These are phyloP conservation scores for Polytrichum formosum DNA, from an alignment of 225 moss, liverwort and hornwort species.

Conservation along the genomic window DNA sequence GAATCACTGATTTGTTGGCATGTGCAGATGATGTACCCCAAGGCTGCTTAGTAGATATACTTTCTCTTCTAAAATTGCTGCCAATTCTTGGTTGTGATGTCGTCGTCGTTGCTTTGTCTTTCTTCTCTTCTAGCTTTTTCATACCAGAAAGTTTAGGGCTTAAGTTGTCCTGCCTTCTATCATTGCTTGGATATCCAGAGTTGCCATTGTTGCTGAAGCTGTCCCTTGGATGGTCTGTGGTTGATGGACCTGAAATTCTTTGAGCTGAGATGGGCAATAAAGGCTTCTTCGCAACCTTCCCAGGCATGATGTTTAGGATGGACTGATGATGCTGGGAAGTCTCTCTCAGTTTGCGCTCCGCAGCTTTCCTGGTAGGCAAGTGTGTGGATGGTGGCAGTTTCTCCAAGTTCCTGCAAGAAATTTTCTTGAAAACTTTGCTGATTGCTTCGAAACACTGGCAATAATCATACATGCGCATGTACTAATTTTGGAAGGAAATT, in stretches of 20 bases:
- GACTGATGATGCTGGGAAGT: constrained; percentile 37
- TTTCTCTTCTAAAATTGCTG: constrained; percentile 7
- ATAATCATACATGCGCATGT: neutral
- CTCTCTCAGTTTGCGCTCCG: constrained; percentile 42
- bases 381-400: constrained; percentile 26
- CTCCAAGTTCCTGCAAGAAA: constrained; percentile 35
- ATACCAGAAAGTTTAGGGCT: neutral
- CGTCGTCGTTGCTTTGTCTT: constrained; percentile 3
- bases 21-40: constrained; percentile 2
- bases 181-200: constrained; percentile 1
- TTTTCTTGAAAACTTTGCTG: no score
- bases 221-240: constrained; percentile 1
- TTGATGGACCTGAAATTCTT: neutral
- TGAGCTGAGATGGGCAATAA: neutral
- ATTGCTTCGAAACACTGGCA: neutral
- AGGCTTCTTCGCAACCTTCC: constrained; percentile 15
- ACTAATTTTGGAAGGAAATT: neutral
- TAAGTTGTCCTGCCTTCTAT: neutral
- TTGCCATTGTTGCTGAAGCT: constrained; percentile 5
- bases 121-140: constrained; percentile 12
- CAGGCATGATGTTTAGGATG: constrained; percentile 42
- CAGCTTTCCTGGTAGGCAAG: constrained; percentile 21
- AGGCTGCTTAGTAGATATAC: neutral
- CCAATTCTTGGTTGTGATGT: constrained; percentile 2
- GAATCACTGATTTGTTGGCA: neutral